Evolutionary conservation across 148 eudicot species (phyloP).

Genomic region (Selenicereus undatus): DNA sequence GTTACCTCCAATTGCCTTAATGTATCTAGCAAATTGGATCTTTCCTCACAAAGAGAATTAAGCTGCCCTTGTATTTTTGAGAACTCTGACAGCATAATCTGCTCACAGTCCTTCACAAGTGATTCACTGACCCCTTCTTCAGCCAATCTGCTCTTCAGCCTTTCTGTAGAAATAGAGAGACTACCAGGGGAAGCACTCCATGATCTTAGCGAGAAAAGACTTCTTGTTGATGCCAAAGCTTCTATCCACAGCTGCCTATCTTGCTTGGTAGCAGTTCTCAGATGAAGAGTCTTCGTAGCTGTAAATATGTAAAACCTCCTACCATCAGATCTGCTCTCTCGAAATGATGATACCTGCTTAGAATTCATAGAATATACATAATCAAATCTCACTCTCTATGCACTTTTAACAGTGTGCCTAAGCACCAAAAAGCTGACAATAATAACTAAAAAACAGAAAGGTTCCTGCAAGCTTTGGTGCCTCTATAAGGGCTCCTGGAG

Average conservation of each 20-base stretch:
- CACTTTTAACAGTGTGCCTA: background rate
- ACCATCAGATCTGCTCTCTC: slow-evolving; percentile 86
- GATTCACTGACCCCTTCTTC: slow-evolving; percentile 70
- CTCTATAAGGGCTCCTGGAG: background rate
- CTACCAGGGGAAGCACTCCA: slow-evolving; percentile 44
- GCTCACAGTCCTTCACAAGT: slow-evolving; percentile 82
- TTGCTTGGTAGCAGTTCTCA: slow-evolving; percentile 53
- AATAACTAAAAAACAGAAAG: background rate
- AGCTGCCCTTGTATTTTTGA: slow-evolving; percentile 57
- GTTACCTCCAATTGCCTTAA: slow-evolving; percentile 84
- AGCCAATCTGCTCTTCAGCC: slow-evolving; percentile 60
- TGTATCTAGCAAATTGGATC: slow-evolving; percentile 72
- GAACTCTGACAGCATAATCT: slow-evolving; percentile 85
- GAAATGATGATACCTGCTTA: slow-evolving; percentile 75
- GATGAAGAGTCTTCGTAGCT: slow-evolving; percentile 90
- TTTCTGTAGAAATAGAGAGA: slow-evolving; percentile 72
- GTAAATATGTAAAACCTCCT: slow-evolving; percentile 84
- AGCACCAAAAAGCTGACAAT: background rate
- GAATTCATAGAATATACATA: slow-evolving; percentile 9
- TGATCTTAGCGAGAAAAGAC: slow-evolving; percentile 50
- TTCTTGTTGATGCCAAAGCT: slow-evolving; percentile 63
- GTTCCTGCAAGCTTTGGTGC: background rate
- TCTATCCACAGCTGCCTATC: slow-evolving; percentile 76
- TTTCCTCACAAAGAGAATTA: slow-evolving; percentile 65
- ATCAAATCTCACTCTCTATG: slow-evolving; percentile 1